phyloP scores from a whole-genome alignment of 805 yeast species.

The Ogataea chonburiensis region DNA sequence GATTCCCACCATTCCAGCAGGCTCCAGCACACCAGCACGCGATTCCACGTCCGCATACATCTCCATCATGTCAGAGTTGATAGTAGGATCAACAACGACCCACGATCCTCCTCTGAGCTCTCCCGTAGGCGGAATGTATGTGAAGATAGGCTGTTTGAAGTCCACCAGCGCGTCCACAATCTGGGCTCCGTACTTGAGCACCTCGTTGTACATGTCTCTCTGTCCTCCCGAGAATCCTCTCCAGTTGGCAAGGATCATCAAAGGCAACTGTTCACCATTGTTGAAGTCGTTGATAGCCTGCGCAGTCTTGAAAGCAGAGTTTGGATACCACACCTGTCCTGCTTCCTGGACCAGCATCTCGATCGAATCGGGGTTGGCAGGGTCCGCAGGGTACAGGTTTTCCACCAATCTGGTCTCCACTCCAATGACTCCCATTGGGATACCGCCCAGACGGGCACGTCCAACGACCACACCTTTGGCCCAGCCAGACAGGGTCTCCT shows the following conservation, averaged over 20 bases:
- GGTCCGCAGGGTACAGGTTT: slow-evolving; percentile 93
- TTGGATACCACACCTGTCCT: slow-evolving; percentile 99
- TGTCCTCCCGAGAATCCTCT: slow-evolving; percentile 99
- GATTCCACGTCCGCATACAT: slow-evolving; percentile 97
- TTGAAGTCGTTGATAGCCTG: slow-evolving; percentile 98
- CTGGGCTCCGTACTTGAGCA: slow-evolving; percentile 92
- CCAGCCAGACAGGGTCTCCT: slow-evolving; percentile 97
- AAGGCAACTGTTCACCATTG: slow-evolving; percentile 95
- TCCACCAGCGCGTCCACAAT: slow-evolving; percentile 97
- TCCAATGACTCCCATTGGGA: slow-evolving; percentile 96
- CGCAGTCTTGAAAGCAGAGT: slow-evolving; percentile 98
- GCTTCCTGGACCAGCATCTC: slow-evolving; percentile 90
- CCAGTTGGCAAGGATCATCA: slow-evolving; percentile 98
- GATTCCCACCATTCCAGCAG: slow-evolving; percentile 99
- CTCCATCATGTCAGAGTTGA: slow-evolving; percentile 96
- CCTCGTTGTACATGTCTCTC: slow-evolving; percentile 99
- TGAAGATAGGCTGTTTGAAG: slow-evolving; percentile 94
- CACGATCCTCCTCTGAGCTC: slow-evolving; percentile 99
- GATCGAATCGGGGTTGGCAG: slow-evolving; percentile 94
- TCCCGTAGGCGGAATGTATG: slow-evolving; percentile 97
- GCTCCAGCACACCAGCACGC: slow-evolving; percentile 97
- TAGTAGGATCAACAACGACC: slow-evolving; percentile 99
- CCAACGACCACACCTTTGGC: slow-evolving; percentile 98
- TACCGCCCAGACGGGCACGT: slow-evolving; percentile 98
- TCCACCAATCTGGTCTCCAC: slow-evolving; percentile 92